Conservation (phyloP, 176 grass and related monocot species). For the Themeda triandra region DNA sequence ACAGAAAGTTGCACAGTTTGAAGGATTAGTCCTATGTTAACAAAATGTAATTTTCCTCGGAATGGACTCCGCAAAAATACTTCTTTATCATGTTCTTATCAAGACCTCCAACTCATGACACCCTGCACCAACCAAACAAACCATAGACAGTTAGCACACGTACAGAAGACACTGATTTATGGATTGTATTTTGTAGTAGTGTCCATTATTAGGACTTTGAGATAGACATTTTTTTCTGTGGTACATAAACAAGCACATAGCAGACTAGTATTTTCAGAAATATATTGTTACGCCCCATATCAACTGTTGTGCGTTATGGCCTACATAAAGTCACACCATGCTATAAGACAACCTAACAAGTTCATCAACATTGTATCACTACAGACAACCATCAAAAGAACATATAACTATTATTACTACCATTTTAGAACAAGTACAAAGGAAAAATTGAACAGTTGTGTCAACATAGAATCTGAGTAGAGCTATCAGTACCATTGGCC, state of each 20-base stretch:
- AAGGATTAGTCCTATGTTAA: conserved; percentile 1
- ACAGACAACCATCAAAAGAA: background rate
- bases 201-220: background rate
- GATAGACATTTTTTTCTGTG: background rate
- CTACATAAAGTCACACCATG: background rate
- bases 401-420: background rate
- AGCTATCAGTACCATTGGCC: background rate
- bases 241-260: background rate
- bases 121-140: conserved; percentile 32
- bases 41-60: background rate
- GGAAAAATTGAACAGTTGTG: background rate
- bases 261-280: background rate
- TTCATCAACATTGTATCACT: background rate
- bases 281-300: background rate
- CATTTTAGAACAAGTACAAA: background rate
- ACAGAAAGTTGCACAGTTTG: background rate
- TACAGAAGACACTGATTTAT: background rate
- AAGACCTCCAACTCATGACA: conserved; percentile 2
- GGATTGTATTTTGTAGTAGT: background rate
- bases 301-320: background rate
- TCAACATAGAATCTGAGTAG: background rate
- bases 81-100: background rate
- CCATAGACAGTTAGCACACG: background rate
- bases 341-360: background rate
- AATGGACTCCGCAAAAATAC: background rate